Evolutionary conservation across 768 basidiomycete species (phyloP), one percentile per base, ranked within the genome.

Genomic region (Galerina marginata): DNA sequence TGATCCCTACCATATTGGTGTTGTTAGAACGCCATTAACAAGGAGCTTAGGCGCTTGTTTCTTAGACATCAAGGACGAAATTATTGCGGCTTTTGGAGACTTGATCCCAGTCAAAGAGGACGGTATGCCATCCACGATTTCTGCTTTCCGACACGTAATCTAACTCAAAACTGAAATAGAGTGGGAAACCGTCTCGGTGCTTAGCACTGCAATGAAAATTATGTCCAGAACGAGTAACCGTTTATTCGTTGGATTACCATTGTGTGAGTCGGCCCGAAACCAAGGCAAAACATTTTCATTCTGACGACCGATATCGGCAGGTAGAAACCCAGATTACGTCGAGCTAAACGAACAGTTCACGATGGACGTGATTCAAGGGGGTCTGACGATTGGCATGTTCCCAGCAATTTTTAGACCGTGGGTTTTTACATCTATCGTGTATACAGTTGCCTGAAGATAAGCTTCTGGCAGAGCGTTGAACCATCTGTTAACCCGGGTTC

Each of bases 221-320:
- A 56, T 62, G 29, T 53, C 51, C 33, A 53, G 61, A 26, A 58
- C 75, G 14, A 78, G 72, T 59, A 81, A 79, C 61, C 71, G 81
- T 1, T 62, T 79, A 15, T 81, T 83, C 56, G 76, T 84, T 42
- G 82, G 80, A 1, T 60, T 77, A 1, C 80, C 82, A 0, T 59
- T 81, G 9, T 83, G 81, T 81, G 56, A 49, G 75, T 36, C 14
- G 10, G 29, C 29, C 29, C 7, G 33, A 44, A n/a, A 6, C 15
- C 20, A 23, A 5, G 39, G 10, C 16, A 26, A 20, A 20, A 20
- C 36, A 40, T 33, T 14, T 20, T 52, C 15, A 23, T 37, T 40
- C 9, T 3, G 33, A 44, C 20, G 23, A 15, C 15, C 14, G n/a
- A 23, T 4, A 7, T 42, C 2, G 6, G 9, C 20, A 68, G 67